phyloP scores from a whole-genome alignment of 768 basidiomycete genomes.

The Serendipita sp. region DNA sequence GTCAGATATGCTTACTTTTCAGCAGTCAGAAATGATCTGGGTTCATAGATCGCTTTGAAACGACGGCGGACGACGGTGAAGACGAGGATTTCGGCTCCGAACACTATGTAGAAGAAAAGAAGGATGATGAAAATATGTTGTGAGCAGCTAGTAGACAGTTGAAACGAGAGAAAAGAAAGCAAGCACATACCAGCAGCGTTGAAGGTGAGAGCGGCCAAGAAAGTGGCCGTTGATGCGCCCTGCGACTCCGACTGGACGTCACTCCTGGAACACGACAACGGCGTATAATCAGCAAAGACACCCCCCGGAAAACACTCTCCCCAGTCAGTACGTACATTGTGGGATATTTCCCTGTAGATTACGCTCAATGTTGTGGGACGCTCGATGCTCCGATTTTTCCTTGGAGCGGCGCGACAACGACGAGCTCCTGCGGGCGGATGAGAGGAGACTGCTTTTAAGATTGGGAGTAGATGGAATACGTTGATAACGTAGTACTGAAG shows the following conservation, averaged over 20 bases:
- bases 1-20: constrained; percentile 24
- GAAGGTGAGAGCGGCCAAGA: constrained; percentile 72
- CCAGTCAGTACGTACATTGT: too few relatives aligned
- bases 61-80: constrained; percentile 76
- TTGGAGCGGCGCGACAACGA: too few relatives aligned
- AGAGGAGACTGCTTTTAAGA: too few relatives aligned
- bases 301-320: too few relatives aligned
- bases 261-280: too few relatives aligned
- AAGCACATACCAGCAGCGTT: constrained; percentile 36
- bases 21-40: constrained; percentile 51
- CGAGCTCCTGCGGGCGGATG: too few relatives aligned
- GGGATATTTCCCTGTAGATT: too few relatives aligned
- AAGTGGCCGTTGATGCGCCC: constrained; percentile 58
- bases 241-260: constrained; percentile 21
- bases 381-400: too few relatives aligned
- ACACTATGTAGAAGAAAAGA: constrained; percentile 25
- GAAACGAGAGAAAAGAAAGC: constrained; percentile 13
- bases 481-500: neutral
- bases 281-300: too few relatives aligned
- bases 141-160: neutral
- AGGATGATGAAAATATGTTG: neutral
- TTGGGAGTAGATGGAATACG: too few relatives aligned
- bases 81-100: constrained; percentile 48
- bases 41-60: constrained; percentile 84
- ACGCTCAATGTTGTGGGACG: too few relatives aligned